Evolutionary conservation across 306 rosid genomes (phyloP), one percentile per base, ranked within the genome.

Genomic region (Trifolium dubium): DNA sequence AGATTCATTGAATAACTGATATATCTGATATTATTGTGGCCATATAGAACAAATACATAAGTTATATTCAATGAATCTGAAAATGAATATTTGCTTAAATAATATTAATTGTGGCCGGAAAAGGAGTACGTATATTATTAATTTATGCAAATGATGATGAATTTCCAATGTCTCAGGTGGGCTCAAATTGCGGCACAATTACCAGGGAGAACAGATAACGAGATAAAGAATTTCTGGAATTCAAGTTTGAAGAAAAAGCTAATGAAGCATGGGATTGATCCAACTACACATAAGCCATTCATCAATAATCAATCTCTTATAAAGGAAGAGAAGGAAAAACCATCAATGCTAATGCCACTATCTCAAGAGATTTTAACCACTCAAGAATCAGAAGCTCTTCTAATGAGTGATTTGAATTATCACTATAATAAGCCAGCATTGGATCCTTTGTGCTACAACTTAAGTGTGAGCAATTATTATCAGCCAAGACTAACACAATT

Each of bases 151-250:
- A 18, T 28, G 65, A 35, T 61, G 18, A 9, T n/a, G n/a, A 3
- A 29, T 67, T 61, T 63, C 6, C 37, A 58, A 44, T 40, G 43
- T 56, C 13, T 65, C 73, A 93, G 98, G 86, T 93, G 98, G 98
- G 97, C 98, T 60, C 98, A 93, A 70, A 93, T 93, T 66, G 97
- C 98, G 14, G 82, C 96, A 30, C 97, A 88, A 32, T 83, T 91
- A 29, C 98, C 97, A 0, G 98, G 98, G 43, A 89, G 98, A 88
- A 93, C 98, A 10, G 98, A 93, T 31, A 93, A 93, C 66, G 98
- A 93, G 87, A 91, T 93, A 5, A 93, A 93, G 47, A 93, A 93
- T 68, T 91, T 91, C 31, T 93, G 98, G 98, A 91, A 93, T 81
- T 93, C 98, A 54, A 79, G 88, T 64, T 71, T 93, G 83, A 93